Conservation (phyloP, 2,329 filamentous ascomycete species). For the Botrytis paeoniae region DNA sequence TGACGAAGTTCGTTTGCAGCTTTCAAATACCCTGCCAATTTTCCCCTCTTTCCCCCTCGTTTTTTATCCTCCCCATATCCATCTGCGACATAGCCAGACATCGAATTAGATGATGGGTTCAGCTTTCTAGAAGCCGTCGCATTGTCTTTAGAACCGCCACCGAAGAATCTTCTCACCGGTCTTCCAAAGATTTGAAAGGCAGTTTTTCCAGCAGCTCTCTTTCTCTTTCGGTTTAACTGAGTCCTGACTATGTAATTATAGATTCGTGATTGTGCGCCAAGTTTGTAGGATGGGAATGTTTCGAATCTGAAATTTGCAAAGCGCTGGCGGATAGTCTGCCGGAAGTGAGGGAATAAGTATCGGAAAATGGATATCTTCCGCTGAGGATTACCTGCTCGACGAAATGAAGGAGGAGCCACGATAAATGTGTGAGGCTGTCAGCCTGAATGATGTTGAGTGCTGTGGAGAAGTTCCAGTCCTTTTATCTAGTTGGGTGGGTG, state of each 20-base stretch:
- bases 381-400: constrained; percentile 24
- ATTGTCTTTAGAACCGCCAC: constrained; percentile 38
- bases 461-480: constrained; percentile 2
- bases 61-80: constrained; percentile 44
- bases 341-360: constrained; percentile 29
- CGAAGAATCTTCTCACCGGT: constrained; percentile 37
- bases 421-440: constrained; percentile 14
- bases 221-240: constrained; percentile 54
- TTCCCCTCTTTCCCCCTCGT: constrained; percentile 71
- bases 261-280: constrained; percentile 70
- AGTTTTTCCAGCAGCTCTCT: constrained; percentile 39
- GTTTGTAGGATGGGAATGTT: constrained; percentile 67
- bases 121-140: constrained; percentile 32
- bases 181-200: constrained; percentile 33
- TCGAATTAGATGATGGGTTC: constrained; percentile 38
- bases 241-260: constrained; percentile 69
- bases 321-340: constrained; percentile 16
- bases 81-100: constrained; percentile 35
- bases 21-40: constrained; percentile 69
- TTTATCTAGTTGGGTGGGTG: not conserved
- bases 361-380: constrained; percentile 2
- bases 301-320: constrained; percentile 64
- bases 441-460: not conserved
- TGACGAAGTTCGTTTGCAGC: constrained; percentile 71
- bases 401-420: constrained; percentile 18